Conservation (phyloP, 148 eudicot genomes). For the Arctostaphylos glauca region DNA sequence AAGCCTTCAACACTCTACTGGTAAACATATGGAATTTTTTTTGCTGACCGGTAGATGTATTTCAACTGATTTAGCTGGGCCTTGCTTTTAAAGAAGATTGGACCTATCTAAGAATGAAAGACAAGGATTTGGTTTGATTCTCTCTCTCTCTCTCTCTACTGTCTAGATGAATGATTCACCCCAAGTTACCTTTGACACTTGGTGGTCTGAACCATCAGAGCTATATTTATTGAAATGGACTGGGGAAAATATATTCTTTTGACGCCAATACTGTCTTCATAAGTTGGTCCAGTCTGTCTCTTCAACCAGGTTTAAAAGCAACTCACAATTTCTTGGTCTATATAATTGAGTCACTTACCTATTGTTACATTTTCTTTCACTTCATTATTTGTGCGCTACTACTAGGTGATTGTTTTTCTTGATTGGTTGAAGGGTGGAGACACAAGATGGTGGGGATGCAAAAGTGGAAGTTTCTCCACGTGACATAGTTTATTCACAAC, state of each 20-base stretch:
- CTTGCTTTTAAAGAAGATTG: not conserved
- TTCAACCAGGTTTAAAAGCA: not conserved
- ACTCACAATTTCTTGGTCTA: too few relatives aligned
- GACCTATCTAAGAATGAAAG: not conserved
- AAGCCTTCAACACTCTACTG: conserved; percentile 82
- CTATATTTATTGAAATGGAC: too few relatives aligned
- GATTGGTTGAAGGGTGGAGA: conserved; percentile 72
- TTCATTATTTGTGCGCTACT: conserved; percentile 1
- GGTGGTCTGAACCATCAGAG: too few relatives aligned
- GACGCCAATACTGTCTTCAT: too few relatives aligned
- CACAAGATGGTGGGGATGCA: conserved; percentile 99
- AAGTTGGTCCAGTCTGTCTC: not conserved
- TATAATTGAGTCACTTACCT: too few relatives aligned
- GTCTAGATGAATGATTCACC: not conserved
- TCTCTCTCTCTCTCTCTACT: not conserved
- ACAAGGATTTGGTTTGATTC: not conserved
- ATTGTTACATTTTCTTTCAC: too few relatives aligned
- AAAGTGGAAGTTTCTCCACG: conserved; percentile 96
- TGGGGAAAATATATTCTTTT: too few relatives aligned
- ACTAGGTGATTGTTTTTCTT: conserved; percentile 5
- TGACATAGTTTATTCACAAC: conserved; percentile 78
- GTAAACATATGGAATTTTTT: conserved; percentile 34
- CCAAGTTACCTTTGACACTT: not conserved
- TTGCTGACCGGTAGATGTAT: not conserved
- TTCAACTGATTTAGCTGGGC: not conserved